Evolutionary conservation across 208 protist species (phyloP).

Genomic region (Leishmania amazonensis): DNA sequence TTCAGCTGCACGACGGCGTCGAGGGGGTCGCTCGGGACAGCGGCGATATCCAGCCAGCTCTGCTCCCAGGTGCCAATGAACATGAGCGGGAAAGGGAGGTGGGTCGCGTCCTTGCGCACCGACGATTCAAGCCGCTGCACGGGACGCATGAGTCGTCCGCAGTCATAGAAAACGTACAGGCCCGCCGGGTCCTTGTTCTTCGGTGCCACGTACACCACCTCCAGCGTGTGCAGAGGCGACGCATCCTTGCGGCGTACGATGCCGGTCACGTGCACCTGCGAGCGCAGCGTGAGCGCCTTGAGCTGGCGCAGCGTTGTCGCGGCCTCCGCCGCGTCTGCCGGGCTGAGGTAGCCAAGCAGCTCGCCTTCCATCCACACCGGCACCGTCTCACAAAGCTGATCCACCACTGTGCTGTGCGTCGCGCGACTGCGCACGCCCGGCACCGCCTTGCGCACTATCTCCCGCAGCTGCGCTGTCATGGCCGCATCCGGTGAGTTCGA

Average conservation of each 20-base stretch:
- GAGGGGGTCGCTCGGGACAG: conserved; percentile 80
- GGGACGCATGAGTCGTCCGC: conserved; percentile 95
- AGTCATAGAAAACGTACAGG: conserved; percentile 93
- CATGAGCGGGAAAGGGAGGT: conserved; percentile 68
- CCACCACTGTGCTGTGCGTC: conserved; percentile 32
- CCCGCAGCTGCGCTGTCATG: conserved; percentile 39
- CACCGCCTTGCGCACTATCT: conserved; percentile 48
- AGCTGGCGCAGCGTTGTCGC: conserved; percentile 41
- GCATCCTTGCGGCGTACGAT: conserved; percentile 60
- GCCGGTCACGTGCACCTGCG: conserved; percentile 62
- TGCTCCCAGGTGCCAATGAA: conserved; percentile 98
- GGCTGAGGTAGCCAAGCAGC: conserved; percentile 83
- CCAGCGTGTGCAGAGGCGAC: conserved; percentile 61
- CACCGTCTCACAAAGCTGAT: conserved; percentile 66
- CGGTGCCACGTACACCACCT: conserved; percentile 80
- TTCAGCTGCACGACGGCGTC: conserved; percentile 80
- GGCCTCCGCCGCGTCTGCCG: conserved; percentile 50
- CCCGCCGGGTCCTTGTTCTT: conserved; percentile 72
- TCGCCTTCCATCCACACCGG: conserved; percentile 94
- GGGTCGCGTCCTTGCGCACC: conserved; percentile 38
- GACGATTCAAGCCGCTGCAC: conserved; percentile 89
- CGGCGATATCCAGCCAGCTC: conserved; percentile 97
- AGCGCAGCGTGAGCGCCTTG: conserved; percentile 55
- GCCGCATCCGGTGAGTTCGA: conserved; percentile 44
- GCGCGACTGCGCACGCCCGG: conserved; percentile 45